These are phyloP conservation scores for Letharia columbiana DNA, from an alignment of 495 filamentous ascomycete genomes.

Conservation along the genomic window DNA sequence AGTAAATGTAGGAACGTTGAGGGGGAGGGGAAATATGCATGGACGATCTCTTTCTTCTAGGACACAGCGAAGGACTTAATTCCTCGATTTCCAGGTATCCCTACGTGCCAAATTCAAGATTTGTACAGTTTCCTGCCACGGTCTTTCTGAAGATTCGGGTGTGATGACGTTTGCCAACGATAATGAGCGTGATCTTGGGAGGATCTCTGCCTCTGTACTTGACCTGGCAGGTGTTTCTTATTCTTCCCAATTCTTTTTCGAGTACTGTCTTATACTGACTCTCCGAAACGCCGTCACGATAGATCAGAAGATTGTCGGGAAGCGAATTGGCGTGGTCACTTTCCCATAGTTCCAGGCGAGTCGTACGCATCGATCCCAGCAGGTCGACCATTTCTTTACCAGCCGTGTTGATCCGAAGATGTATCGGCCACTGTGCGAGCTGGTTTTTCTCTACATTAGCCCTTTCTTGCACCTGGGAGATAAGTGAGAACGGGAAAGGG, in stretches of 20 bases:
- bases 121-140: background rate
- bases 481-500: background rate
- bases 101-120: background rate
- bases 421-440: background rate
- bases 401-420: background rate
- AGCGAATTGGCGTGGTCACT: background rate
- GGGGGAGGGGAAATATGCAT: background rate
- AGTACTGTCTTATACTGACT: background rate
- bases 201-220: background rate
- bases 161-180: conserved; percentile 1
- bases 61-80: background rate
- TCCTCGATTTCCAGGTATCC: background rate
- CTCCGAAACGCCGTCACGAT: background rate
- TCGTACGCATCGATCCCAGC: background rate
- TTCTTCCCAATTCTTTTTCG: background rate
- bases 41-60: background rate
- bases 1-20: too few relatives aligned
- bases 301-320: background rate
- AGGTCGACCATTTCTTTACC: background rate
- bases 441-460: background rate
- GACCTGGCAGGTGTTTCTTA: background rate
- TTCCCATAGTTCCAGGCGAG: background rate
- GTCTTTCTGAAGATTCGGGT: background rate
- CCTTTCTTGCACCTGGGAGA: background rate
- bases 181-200: background rate